Conservation (phyloP, 1,284 basidiomycete genomes). For the Rhodotorula glutinis region DNA sequence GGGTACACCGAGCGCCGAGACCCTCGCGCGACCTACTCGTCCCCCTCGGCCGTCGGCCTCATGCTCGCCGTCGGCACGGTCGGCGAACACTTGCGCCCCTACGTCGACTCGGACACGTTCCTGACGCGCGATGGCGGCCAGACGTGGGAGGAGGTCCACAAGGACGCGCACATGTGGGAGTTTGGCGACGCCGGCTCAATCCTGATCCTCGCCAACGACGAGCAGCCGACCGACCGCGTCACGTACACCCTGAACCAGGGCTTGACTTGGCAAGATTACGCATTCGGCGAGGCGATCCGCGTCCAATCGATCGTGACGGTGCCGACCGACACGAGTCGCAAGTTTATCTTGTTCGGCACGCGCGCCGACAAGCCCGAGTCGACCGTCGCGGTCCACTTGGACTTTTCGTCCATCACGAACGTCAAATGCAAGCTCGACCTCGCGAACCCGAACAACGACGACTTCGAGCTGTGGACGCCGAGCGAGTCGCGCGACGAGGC, state of each 20-base stretch:
- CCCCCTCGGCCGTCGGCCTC: slow-evolving; percentile 83
- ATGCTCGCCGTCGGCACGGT: slow-evolving; percentile 98
- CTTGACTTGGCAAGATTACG: slow-evolving; percentile 78
- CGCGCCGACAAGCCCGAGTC: slow-evolving; percentile 55
- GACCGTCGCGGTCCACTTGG: slow-evolving; percentile 76
- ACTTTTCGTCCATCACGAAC: slow-evolving; percentile 75
- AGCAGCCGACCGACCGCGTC: slow-evolving; percentile 83
- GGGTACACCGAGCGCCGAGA: slow-evolving; percentile 92
- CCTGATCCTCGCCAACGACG: slow-evolving; percentile 90
- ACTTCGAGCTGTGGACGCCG: slow-evolving; percentile 94
- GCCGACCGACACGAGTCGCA: slow-evolving; percentile 81
- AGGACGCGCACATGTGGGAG: slow-evolving; percentile 96
- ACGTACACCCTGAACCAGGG: slow-evolving; percentile 89
- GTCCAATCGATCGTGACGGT: slow-evolving; percentile 81
- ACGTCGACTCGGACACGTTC: slow-evolving; percentile 90
- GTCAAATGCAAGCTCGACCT: slow-evolving; percentile 65
- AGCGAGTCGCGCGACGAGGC: slow-evolving; percentile 71
- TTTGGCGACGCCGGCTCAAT: slow-evolving; percentile 96
- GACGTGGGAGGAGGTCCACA: slow-evolving; percentile 97
- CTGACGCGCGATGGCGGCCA: slow-evolving; percentile 94
- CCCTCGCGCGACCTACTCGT: slow-evolving; percentile 84
- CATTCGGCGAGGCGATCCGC: slow-evolving; percentile 74
- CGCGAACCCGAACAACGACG: slow-evolving; percentile 72
- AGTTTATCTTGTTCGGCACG: slow-evolving; percentile 81
- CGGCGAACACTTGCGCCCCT: slow-evolving; percentile 73